phyloP scores from a whole-genome alignment of 2,329 filamentous ascomycete species.

The Ophiostoma novo-ulmi region DNA sequence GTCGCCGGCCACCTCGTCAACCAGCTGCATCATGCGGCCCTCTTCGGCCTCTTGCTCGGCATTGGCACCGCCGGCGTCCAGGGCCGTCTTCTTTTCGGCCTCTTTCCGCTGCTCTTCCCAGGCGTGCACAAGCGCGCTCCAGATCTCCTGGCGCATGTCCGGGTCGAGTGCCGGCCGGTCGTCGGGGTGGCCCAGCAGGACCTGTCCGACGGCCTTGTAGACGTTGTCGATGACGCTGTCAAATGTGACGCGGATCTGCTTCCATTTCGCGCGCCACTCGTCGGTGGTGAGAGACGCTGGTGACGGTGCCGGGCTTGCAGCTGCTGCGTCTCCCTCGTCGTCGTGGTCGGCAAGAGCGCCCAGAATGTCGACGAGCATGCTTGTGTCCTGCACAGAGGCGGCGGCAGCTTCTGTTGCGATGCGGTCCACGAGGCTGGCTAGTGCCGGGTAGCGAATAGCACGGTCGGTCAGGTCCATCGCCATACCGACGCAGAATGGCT shows the following conservation, averaged over 20 bases:
- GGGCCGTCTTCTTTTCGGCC: background rate
- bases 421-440: conserved; percentile 44
- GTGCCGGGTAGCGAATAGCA: conserved; percentile 25
- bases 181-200: conserved; percentile 13
- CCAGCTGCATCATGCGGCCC: conserved; percentile 18
- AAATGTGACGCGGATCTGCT: conserved; percentile 15
- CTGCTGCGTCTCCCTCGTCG: conserved; percentile 21
- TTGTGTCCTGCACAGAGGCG: conserved; percentile 22
- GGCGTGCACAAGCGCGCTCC: conserved; percentile 25
- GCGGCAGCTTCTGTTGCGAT: conserved; percentile 40
- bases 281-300: background rate
- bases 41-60: conserved; percentile 11
- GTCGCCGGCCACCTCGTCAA: conserved; percentile 24
- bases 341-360: conserved; percentile 22
- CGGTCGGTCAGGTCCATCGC: conserved; percentile 25
- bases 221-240: conserved; percentile 21
- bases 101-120: conserved; percentile 19
- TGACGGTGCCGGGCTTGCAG: background rate
- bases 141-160: conserved; percentile 24
- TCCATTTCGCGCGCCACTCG: conserved; percentile 20
- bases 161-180: conserved; percentile 19
- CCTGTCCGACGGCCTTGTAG: conserved; percentile 20
- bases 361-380: conserved; percentile 25
- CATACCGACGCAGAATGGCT: conserved; percentile 24
- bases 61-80: background rate